Percentiles rank a stretch among this genome's conserved stretches.
phyloP scores from a whole-genome alignment of 2,329 filamentous ascomycete genomes.

The Xenosphaeropsis pyriputrescens region DNA sequence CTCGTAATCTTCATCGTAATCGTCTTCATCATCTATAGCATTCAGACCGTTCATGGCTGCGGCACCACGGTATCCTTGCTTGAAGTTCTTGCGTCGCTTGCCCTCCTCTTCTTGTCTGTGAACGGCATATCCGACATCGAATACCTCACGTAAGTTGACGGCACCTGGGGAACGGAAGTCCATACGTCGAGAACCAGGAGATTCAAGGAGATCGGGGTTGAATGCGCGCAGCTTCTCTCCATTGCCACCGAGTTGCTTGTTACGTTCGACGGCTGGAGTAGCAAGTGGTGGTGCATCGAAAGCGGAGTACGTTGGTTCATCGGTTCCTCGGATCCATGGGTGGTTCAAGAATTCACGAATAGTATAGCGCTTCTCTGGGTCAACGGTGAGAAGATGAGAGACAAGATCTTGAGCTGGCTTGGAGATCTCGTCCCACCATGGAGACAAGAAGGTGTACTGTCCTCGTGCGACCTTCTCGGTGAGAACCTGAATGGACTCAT shows the following conservation, averaged over 20 bases:
- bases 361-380: conserved; percentile 87
- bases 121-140: conserved; percentile 96
- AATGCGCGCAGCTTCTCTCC: conserved; percentile 32
- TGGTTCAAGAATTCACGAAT: conserved; percentile 90
- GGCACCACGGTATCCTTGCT: conserved; percentile 49
- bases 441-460: conserved; percentile 93
- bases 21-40: conserved; percentile 46
- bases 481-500: conserved; percentile 91
- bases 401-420: conserved; percentile 90
- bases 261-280: conserved; percentile 36
- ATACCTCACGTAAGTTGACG: conserved; percentile 91
- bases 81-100: conserved; percentile 76
- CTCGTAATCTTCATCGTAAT: conserved; percentile 50
- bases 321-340: conserved; percentile 72
- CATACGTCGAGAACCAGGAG: conserved; percentile 48
- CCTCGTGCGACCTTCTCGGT: conserved; percentile 96
- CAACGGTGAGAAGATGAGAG: conserved; percentile 82
- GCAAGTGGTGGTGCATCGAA: conserved; percentile 58
- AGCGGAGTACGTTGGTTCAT: conserved; percentile 52
- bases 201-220: conserved; percentile 37
- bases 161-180: conserved; percentile 94
- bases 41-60: conserved; percentile 53
- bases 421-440: conserved; percentile 99
- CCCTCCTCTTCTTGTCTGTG: conserved; percentile 92
- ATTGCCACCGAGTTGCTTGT: conserved; percentile 11